Evolutionary conservation across 768 basidiomycete species (phyloP).

Genomic region (Coprinellus micaceus): DNA sequence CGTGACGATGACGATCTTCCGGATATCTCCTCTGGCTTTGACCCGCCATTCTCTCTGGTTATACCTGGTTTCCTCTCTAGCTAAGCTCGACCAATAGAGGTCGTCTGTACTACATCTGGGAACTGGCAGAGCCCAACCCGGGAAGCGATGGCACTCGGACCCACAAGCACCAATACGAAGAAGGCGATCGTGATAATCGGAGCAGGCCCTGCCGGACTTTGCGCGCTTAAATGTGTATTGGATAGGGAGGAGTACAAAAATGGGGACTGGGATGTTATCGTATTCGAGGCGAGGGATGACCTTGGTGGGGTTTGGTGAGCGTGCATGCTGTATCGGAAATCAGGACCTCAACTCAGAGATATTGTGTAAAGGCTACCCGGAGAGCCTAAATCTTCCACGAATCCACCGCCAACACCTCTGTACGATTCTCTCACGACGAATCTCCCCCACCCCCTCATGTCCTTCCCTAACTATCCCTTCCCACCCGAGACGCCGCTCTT

Average conservation of each 20-base stretch:
- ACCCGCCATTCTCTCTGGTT: no score
- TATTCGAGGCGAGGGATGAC: slow-evolving; percentile 60
- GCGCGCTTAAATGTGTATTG: slow-evolving; percentile 59
- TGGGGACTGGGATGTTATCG: slow-evolving; percentile 59
- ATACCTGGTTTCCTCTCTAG: no score
- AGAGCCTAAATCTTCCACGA: slow-evolving; percentile 36
- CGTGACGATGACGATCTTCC: no score
- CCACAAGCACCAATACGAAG: no score
- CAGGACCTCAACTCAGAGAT: neutral
- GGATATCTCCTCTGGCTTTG: no score
- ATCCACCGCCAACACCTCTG: slow-evolving; percentile 62
- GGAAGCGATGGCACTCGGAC: no score
- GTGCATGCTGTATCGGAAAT: slow-evolving; percentile 1
- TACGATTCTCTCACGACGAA: slow-evolving; percentile 85
- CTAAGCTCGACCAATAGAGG: no score
- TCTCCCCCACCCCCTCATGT: slow-evolving; percentile 76
- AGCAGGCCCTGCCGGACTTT: slow-evolving; percentile 72
- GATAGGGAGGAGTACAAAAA: slow-evolving; percentile 54
- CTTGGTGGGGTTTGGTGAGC: slow-evolving; percentile 80
- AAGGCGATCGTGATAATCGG: slow-evolving; percentile 67
- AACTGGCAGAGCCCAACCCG: no score
- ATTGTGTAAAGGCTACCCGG: slow-evolving; percentile 44
- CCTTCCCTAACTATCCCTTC: slow-evolving; percentile 58
- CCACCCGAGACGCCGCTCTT: slow-evolving; percentile 71
- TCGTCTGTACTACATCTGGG: no score